These are phyloP conservation scores for Xylaria scruposa DNA, from an alignment of 495 filamentous ascomycete species.

Conservation along the genomic window DNA sequence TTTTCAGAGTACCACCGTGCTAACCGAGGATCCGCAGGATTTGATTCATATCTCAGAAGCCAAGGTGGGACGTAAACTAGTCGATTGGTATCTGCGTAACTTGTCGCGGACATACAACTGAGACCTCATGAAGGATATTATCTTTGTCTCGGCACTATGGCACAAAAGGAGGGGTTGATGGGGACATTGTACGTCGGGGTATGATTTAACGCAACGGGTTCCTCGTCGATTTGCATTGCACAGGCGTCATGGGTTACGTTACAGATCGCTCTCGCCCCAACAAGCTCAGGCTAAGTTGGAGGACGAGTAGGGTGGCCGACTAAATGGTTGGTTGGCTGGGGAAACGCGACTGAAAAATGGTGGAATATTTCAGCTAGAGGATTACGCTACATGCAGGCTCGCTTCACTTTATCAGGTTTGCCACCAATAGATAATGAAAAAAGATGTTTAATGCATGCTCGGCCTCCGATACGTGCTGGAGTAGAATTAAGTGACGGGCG, in stretches of 20 bases:
- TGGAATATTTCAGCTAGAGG: slow-evolving; percentile 19
- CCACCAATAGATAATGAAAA: slow-evolving; percentile 25
- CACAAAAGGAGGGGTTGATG: slow-evolving; percentile 2
- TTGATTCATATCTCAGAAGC: slow-evolving; percentile 98
- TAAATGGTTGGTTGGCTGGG: slow-evolving; percentile 15
- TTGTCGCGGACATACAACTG: slow-evolving; percentile 83
- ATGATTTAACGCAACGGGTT: slow-evolving; percentile 29
- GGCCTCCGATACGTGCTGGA: not conserved
- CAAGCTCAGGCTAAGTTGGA: slow-evolving; percentile 25
- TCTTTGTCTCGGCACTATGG: slow-evolving; percentile 23
- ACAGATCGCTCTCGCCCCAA: slow-evolving; percentile 26
- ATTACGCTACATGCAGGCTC: slow-evolving; percentile 6
- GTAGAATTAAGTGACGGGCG: not conserved
- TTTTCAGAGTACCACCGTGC: slow-evolving; percentile 30
- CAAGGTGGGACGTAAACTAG: slow-evolving; percentile 93
- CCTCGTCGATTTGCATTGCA: slow-evolving; percentile 40
- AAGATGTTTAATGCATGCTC: slow-evolving; percentile 19
- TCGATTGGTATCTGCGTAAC: slow-evolving; percentile 99
- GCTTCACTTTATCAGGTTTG: slow-evolving; percentile 17
- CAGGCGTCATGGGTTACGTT: slow-evolving; percentile 40
- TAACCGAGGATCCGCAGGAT: slow-evolving; percentile 60
- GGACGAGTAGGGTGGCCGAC: slow-evolving; percentile 17
- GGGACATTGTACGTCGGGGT: slow-evolving; percentile 26
- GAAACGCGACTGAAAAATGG: slow-evolving; percentile 21
- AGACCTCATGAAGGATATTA: slow-evolving; percentile 19